Conservation (phyloP, 768 basidiomycete genomes). For the Mycena amicta region DNA sequence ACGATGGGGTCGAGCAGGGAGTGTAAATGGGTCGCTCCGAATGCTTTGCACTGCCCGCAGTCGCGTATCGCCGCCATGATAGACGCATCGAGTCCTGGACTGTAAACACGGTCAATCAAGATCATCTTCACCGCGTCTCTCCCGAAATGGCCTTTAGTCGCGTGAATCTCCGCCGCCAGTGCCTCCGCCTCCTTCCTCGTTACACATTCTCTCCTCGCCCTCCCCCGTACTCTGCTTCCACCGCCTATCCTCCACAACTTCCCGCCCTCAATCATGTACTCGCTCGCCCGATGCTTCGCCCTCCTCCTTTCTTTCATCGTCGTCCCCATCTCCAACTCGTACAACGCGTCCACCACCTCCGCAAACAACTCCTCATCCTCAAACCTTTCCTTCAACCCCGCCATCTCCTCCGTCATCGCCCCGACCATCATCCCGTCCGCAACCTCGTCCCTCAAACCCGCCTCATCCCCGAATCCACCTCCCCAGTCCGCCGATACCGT, state of each 20-base stretch:
- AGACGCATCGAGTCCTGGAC: constrained; percentile 20
- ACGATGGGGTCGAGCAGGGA: constrained; percentile 30
- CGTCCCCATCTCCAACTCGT: neutral
- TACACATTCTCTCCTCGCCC: neutral
- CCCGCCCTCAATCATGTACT: constrained; percentile 2
- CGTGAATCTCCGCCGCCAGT: constrained; percentile 4
- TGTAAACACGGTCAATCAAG: constrained; percentile 13
- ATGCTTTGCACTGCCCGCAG: constrained; percentile 28
- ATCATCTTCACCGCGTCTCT: neutral
- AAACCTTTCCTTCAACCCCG: neutral
- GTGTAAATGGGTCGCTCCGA: neutral
- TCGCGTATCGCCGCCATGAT: constrained; percentile 22
- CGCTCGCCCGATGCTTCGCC: neutral
- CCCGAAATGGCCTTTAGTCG: neutral
- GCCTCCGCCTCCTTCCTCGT: constrained; percentile 5
- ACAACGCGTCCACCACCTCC: neutral
- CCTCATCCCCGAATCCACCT: neutral
- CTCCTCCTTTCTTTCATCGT: neutral
- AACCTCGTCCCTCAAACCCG: neutral
- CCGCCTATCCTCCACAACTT: constrained; percentile 3
- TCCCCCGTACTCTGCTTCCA: neutral
- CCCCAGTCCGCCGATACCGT: constrained; percentile 26
- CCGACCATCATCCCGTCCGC: constrained; percentile 7
- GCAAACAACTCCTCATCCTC: neutral
- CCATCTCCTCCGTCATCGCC: neutral